Base-by-base conservation (phyloP, 2,329 filamentous ascomycete genomes). In the Endothia cerciana region DNA sequence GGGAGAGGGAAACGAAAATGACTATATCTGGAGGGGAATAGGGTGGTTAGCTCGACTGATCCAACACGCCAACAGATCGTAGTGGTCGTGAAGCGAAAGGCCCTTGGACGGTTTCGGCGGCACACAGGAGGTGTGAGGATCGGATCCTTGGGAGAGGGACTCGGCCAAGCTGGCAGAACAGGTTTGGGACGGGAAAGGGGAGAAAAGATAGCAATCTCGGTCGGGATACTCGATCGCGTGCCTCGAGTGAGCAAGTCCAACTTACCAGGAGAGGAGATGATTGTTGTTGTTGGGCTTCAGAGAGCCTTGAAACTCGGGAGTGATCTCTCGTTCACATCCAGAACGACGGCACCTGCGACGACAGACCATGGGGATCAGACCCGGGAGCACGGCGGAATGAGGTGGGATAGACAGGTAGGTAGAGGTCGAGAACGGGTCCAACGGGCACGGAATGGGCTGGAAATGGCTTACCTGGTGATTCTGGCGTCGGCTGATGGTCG, bases 221-320 rank as follows among this genome's bases (percentile, higher is more conserved):
- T 61, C 60, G 36, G 17, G 25, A 71, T 47, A 51, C 65, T 71
- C 71, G 77, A 79, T 81, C 79, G 78, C 79, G 74, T 76, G 69
- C 63, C 70, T 67, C 66, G 66, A 66, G 58, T 70, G 73, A 69
- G 67, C 70, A 70, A 70, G 65, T 70, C 71, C 68, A 69, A 78
- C 79, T 78, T 75, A 81, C 79, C 70, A 72, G 69, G 73, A 71
- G 68, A 71, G 67, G 70, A 66, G 69, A 70, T 67, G 65, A 74
- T 75, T 72, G 75, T 71, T 72, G 74, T 72, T 74, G 76, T 70
- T 70, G 73, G 66, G 74, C 68, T 63, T 63, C 45, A 63, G 68
- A 67, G 69, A 66, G 69, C 69, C 67, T 73, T 73, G 69, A 69
- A 72, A 69, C 69, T 71, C 66, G 68, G 63, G 66, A 49, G 58